Percentiles rank a stretch among this genome's conserved stretches.
Evolutionary conservation across 140 eudicot genomes (phyloP).

Genomic region (Bidens hawaiensis): DNA sequence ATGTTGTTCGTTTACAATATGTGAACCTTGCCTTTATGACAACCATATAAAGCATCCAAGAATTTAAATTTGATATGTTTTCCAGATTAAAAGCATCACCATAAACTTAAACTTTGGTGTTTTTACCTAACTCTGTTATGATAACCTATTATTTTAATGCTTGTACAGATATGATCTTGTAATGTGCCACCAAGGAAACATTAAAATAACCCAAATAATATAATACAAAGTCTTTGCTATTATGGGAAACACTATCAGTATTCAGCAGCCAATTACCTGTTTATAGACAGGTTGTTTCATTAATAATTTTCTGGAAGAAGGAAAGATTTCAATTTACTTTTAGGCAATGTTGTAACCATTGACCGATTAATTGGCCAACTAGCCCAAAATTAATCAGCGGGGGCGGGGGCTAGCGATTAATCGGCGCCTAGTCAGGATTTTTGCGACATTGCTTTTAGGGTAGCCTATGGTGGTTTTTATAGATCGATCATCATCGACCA

Average conservation of each 20-base stretch:
- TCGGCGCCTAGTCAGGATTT: too few relatives aligned
- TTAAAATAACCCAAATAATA: slow-evolving; percentile 3
- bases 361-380: too few relatives aligned
- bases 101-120: too few relatives aligned
- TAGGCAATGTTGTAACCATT: too few relatives aligned
- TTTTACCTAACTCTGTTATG: neutral
- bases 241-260: neutral
- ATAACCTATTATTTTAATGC: neutral
- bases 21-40: slow-evolving; percentile 7
- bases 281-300: neutral
- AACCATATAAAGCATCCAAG: neutral
- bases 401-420: too few relatives aligned
- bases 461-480: too few relatives aligned
- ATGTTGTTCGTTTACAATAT: too few relatives aligned
- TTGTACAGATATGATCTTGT: neutral
- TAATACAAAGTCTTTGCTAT: neutral
- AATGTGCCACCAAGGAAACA: slow-evolving; percentile 14
- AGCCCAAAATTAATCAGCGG: too few relatives aligned
- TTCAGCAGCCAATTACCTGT: neutral
- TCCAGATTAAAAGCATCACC: slow-evolving; percentile 9
- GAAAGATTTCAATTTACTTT: neutral
- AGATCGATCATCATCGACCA: too few relatives aligned
- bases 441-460: too few relatives aligned
- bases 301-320: slow-evolving; percentile 2
- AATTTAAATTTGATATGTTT: slow-evolving; percentile 1